Conservation (phyloP, 1,284 basidiomycete species). For the Ganoderma meredithae region DNA sequence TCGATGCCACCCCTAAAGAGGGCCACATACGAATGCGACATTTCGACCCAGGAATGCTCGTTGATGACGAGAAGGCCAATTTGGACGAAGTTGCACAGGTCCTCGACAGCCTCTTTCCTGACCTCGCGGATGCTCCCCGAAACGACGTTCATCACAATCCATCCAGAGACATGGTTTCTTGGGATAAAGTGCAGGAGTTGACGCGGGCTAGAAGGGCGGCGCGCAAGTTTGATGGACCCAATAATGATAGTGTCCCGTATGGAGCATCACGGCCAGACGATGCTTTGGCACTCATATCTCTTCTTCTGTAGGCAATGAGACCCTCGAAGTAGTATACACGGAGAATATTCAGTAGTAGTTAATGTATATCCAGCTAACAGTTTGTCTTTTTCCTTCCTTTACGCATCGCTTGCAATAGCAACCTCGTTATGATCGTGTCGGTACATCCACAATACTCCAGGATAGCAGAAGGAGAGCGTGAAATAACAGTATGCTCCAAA, state of each 20-base stretch:
- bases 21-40: not conserved
- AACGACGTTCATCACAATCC: not conserved
- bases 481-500: not conserved
- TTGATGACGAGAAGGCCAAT: not conserved
- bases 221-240: not conserved
- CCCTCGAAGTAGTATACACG: not conserved
- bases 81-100: not conserved
- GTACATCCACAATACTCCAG: no score
- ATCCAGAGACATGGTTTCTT: not conserved
- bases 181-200: not conserved
- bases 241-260: no score
- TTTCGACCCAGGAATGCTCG: not conserved
- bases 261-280: not conserved
- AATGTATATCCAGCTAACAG: not conserved
- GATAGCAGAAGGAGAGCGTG: not conserved
- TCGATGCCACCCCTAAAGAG: not conserved
- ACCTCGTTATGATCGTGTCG: not conserved
- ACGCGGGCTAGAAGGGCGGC: not conserved
- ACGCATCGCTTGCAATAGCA: not conserved
- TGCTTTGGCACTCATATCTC: not conserved
- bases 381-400: not conserved
- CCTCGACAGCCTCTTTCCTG: not conserved
- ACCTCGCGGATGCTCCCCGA: not conserved
- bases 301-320: not conserved
- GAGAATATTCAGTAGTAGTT: not conserved